Base-by-base conservation (phyloP, 129 eudicot genomes). In the Saussurea involucrata region DNA sequence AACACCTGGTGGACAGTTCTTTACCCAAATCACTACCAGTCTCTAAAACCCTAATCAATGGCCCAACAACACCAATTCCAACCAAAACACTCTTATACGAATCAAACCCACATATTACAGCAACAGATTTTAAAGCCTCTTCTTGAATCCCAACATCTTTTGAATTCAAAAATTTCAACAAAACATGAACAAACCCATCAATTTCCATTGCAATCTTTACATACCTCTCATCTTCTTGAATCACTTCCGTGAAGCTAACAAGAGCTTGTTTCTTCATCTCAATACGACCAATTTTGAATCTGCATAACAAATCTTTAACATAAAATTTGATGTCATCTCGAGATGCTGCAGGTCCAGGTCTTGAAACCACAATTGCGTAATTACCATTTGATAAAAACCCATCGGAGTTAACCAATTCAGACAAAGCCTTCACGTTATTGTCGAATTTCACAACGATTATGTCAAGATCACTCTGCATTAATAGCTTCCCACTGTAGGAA, bases 391-490 rank as follows among this genome's bases (percentile, higher is more conserved):
- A 69, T 6, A 87, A 76, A 57, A 85, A 34, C 6, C 89, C 94
- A 63, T 71, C 81, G 0, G 81, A 63, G 69, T 86, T 85, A 21
- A 91, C 82, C 15, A 81, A 57, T 37, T 85, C 96, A 1, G 87
- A 83, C n/a, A 95, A 74, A 6, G 63, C 28, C 44, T 72, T 87
- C 0, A 80, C 17, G 60, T 86, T 86, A 32, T 46, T 17, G 24
- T 88, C 96, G n/a, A 91, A 74, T 64, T 87, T 91, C 1, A 85
- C 78, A 7, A 78, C 44, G 6, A 89, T 75, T 18, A 87, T 78
- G 75, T 92, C 96, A 24, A 95, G 91, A 72, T 92, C 94, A 55
- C 99, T 95, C 72, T 95, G 97, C 99, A 89, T 95, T 33, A 84
- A 77, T 24, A 95, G 83, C 86, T 95, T 95, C 66, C 99, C 99